phyloP scores from a whole-genome alignment of 306 rosid genomes.

The Glycine tomentella region DNA sequence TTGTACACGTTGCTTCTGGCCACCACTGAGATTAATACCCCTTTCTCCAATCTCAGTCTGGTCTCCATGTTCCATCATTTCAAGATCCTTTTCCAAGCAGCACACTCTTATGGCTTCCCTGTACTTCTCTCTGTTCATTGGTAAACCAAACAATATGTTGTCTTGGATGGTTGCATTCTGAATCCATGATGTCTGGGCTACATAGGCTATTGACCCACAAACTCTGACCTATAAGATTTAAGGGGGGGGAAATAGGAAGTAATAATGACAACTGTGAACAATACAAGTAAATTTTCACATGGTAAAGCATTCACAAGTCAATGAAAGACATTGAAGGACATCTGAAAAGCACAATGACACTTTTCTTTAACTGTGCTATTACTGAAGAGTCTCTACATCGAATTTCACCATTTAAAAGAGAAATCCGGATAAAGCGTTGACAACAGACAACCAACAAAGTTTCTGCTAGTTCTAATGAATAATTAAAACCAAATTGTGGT shows the following conservation, averaged over 20 bases:
- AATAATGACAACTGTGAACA: slow-evolving; percentile 22
- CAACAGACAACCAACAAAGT: background rate
- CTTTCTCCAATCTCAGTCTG: slow-evolving; percentile 93
- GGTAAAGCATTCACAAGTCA: background rate
- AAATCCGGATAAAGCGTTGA: background rate
- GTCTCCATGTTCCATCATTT: slow-evolving; percentile 87
- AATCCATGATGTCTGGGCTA: slow-evolving; percentile 96
- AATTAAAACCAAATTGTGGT: slow-evolving; percentile 3
- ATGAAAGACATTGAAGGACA: slow-evolving; percentile 3
- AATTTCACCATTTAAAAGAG: slow-evolving; percentile 21
- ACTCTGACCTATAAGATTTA: slow-evolving; percentile 65
- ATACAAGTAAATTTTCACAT: slow-evolving; percentile 24
- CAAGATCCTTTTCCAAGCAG: slow-evolving; percentile 83
- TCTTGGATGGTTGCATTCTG: slow-evolving; percentile 89
- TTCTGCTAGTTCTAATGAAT: slow-evolving; percentile 4
- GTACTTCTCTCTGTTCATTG: slow-evolving; percentile 70
- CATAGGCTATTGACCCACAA: slow-evolving; percentile 79
- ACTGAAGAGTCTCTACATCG: background rate
- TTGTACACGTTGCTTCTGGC: slow-evolving; percentile 90
- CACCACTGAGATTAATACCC: slow-evolving; percentile 93
- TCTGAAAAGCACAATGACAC: background rate
- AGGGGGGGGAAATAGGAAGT: background rate
- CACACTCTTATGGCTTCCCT: slow-evolving; percentile 72
- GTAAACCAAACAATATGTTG: slow-evolving; percentile 78
- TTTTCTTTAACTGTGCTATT: background rate